A percentile compares a stretch with the other conserved stretches of the same genome.
phyloP scores from a whole-genome alignment of 164 flowering plant genomes.

The Liriodendron chinense region DNA sequence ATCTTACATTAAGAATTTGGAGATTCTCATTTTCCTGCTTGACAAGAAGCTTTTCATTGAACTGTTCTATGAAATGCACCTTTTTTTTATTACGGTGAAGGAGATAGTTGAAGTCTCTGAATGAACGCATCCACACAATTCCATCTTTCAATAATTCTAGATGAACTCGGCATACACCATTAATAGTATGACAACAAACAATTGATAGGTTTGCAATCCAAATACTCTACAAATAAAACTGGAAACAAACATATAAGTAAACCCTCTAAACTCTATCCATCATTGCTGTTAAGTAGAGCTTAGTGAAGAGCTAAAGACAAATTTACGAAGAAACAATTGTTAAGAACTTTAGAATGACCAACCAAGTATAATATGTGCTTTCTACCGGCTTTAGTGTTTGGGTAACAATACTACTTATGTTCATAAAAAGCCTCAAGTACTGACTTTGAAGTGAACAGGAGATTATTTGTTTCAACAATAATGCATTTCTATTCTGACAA shows the following conservation, averaged over 20 bases:
- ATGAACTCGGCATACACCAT: constrained; percentile 56
- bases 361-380: too few species aligned
- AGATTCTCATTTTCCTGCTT: too few species aligned
- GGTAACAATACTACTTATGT: too few species aligned
- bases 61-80: constrained; percentile 55
- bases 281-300: background rate
- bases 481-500: too few species aligned
- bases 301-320: background rate
- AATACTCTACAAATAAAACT: constrained; percentile 33
- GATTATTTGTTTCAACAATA: too few species aligned
- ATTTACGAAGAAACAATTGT: background rate
- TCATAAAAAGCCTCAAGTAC: too few species aligned
- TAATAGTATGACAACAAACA: constrained; percentile 47
- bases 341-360: too few species aligned
- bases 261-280: background rate
- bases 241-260: constrained; percentile 3
- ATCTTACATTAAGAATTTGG: too few species aligned
- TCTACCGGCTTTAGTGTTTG: too few species aligned
- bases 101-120: constrained; percentile 77
- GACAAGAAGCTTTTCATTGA: too few species aligned
- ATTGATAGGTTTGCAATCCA: constrained; percentile 54
- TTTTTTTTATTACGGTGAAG: constrained; percentile 88
- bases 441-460: too few species aligned
- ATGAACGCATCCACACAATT: too few species aligned
- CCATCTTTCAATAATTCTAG: constrained; percentile 39